Evolutionary conservation across 1,284 basidiomycete species (phyloP).

Genomic region (Papiliotrema nemorosa): DNA sequence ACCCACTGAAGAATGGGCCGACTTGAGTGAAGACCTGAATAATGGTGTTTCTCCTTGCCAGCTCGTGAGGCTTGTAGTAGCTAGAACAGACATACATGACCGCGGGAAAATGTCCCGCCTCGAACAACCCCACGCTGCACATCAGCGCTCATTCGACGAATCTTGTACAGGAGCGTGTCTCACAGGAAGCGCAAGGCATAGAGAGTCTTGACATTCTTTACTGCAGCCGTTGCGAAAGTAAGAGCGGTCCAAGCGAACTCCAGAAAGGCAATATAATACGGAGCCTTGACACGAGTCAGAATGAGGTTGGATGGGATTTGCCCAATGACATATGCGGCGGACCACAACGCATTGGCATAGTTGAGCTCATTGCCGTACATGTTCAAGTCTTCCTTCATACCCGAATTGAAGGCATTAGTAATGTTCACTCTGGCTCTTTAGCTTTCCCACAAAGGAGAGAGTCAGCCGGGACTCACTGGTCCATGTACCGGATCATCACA

Average conservation of each 20-base stretch:
- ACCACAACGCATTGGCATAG: constrained; percentile 35
- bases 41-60: constrained; percentile 27
- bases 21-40: constrained; percentile 27
- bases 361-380: constrained; percentile 4
- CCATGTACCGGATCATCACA: constrained; percentile 33
- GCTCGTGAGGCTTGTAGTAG: constrained; percentile 33
- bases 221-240: constrained; percentile 23
- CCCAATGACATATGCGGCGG: constrained; percentile 30
- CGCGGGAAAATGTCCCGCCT: constrained; percentile 30
- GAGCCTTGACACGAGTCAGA: constrained; percentile 23
- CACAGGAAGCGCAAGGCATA: constrained; percentile 31
- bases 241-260: constrained; percentile 26
- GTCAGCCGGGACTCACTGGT: constrained; percentile 11
- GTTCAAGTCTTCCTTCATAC: constrained; percentile 13
- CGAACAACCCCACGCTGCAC: constrained; percentile 25
- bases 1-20: constrained; percentile 27
- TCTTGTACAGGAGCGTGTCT: constrained; percentile 2
- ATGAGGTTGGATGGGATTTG: constrained; percentile 29
- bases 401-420: constrained; percentile 25
- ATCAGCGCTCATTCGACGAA: background rate
- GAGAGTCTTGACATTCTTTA: constrained; percentile 20
- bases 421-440: constrained; percentile 27
- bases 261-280: constrained; percentile 29
- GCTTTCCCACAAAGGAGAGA: background rate
- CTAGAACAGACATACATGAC: constrained; percentile 31